Base-by-base conservation (phyloP, 306 rosid genomes). In the Prunus padus region DNA sequence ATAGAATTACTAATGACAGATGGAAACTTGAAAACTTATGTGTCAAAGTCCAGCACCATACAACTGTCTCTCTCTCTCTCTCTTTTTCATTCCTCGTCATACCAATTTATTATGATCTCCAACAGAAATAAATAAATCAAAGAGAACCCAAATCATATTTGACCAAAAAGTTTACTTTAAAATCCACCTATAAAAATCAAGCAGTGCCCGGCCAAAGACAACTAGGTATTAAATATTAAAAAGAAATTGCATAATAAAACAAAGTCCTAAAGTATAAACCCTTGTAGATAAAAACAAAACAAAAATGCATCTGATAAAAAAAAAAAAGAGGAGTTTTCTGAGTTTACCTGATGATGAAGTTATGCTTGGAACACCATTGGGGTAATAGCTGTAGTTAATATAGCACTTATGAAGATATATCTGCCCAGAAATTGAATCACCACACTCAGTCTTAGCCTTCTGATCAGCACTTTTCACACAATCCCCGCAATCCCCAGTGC, bases 341-440 rank as follows among this genome's bases (percentile, higher is more conserved):
- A 60, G 71, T 75, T 86, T 76, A 89, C 96, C 93, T 72, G 93
- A 49, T 0, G 95, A 84, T 11, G 91, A 80, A 13, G 87, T 54
- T 8, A 64, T 22, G 65, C 42, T 54, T 18, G 97, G 91, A 8
- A 92, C 88, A 7, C 97, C 97, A 69, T 69, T 84, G 4, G 97
- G 97, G 81, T 92, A 90, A 77, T 86, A 95, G 75, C 83, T 89
- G 28, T 92, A 95, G 80, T 92, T 92, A 52, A 95, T 15, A 67
- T 80, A 95, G 65, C 99, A 95, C 77, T 80, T 84, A 2, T 89
- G 92, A 0, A 92, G 80, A 88, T 92, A 95, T 86, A 88, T 52
- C 71, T 95, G 96, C 2, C 90, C 93, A 67, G 97, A 89, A 85
- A 82, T 86, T 5, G 91, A 80, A 23, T 83, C 49, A 19, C 89